Evolutionary conservation across 495 filamentous ascomycete species (phyloP).

Genomic region (Aspergillus diversus): DNA sequence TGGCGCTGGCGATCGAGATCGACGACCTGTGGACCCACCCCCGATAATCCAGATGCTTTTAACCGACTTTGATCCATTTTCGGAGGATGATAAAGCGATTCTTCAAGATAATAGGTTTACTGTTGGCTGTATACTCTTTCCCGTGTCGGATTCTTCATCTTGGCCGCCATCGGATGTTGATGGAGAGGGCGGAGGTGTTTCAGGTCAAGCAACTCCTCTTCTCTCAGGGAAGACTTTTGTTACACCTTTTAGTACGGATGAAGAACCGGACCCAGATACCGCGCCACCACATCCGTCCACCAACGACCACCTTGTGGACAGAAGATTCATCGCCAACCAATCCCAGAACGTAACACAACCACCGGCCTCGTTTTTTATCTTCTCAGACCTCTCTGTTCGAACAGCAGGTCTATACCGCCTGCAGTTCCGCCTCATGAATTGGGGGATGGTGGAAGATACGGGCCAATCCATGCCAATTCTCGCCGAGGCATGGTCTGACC

Average conservation of each 20-base stretch:
- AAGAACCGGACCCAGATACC: constrained; percentile 50
- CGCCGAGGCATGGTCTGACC: constrained; percentile 70
- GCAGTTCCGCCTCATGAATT: constrained; percentile 84
- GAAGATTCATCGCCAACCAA: constrained; percentile 1
- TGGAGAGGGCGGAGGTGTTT: constrained; percentile 12
- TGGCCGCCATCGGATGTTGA: constrained; percentile 6
- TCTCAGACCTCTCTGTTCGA: constrained; percentile 90
- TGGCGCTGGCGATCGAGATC: constrained; percentile 91
- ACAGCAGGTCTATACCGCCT: constrained; percentile 82
- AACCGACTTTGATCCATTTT: constrained; percentile 60
- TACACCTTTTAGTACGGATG: constrained; percentile 45
- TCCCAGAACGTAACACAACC: constrained; percentile 42
- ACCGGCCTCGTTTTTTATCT: constrained; percentile 80
- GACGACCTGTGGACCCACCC: constrained; percentile 91
- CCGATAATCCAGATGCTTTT: constrained; percentile 89
- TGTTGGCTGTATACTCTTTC: constrained; percentile 72
- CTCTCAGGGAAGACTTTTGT: constrained; percentile 48
- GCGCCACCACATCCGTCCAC: constrained; percentile 70
- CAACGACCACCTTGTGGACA: constrained; percentile 26
- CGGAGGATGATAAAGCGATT: constrained; percentile 56
- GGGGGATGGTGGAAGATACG: constrained; percentile 49
- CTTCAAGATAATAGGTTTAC: constrained; percentile 77
- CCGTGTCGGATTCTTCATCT: constrained; percentile 43
- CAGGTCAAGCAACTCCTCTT: constrained; percentile 33
- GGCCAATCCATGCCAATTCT: constrained; percentile 66